Evolutionary conservation across 169 alveolate genomes (phyloP), one percentile per base, ranked within the genome.

Genomic region (Plasmodium malariae): DNA sequence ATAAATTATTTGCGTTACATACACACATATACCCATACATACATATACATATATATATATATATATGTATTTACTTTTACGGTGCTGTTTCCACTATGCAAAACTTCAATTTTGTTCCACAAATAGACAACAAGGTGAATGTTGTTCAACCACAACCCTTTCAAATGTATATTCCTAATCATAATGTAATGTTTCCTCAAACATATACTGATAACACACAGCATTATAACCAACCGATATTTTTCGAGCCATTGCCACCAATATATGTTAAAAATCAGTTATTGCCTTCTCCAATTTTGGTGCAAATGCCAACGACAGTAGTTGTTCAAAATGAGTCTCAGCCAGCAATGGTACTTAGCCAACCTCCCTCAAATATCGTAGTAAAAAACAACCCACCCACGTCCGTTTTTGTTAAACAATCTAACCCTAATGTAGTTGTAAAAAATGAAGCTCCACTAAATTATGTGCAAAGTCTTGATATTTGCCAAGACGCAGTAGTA

Each of bases 331-430:
- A 94, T 74, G 92, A 88, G 36, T 92, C 96, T 24, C 88, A 94
- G 48, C 96, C 96, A 32, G 93, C 96, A 28, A 88, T 94, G 80
- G 95, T 94, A 34, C 94, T 94, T n/a, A 94, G 87, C 76, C 96
- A 94, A 83, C 96, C 95, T 40, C 95, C 96, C 26, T 94, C 96
- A n/a, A 94, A 94, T 49, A 95, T 94, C 32, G 94, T 94, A 5
- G 96, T 94, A 0, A 94, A 93, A 85, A 94, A 94, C 69, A 95
- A 93, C 60, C 95, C 95, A 12, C 96, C 96, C 12, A 93, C 94
- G 55, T 94, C 96, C 14, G 94, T 94, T 69, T 94, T 73, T 65
- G 95, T 94, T 21, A 94, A 94, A 78, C 93, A 89, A 86, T 92
- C 93, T 34, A 94, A 94, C 36, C 96, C 96, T 55, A 94, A 94